Percentiles rank a stretch among this genome's conserved stretches.
phyloP scores from a whole-genome alignment of 495 filamentous ascomycete species.

The Umbilicaria muhlenbergii region DNA sequence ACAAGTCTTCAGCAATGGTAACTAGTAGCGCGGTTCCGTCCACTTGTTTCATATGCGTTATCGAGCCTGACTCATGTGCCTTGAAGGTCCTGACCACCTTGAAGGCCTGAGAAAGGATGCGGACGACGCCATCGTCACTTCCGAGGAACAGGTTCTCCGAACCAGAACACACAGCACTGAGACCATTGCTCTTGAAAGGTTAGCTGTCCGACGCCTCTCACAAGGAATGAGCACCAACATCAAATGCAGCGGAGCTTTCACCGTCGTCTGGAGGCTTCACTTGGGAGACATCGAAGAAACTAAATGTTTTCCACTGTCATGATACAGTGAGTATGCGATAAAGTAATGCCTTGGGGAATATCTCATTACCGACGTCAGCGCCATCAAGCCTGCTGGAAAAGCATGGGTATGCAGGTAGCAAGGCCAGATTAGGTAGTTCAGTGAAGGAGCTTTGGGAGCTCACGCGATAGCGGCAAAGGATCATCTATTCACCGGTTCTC shows the following conservation, averaged over 20 bases:
- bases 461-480: no score
- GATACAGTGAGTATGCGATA: not conserved
- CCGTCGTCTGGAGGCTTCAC: constrained; percentile 62
- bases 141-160: constrained; percentile 86
- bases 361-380: constrained; percentile 18
- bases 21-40: constrained; percentile 75
- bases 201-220: constrained; percentile 21
- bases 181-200: constrained; percentile 36
- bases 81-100: constrained; percentile 76
- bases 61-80: constrained; percentile 60
- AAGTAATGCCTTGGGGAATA: not conserved
- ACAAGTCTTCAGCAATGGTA: constrained; percentile 75
- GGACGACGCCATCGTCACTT: constrained; percentile 66
- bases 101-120: constrained; percentile 73
- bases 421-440: no score
- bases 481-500: no score
- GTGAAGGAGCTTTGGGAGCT: no score
- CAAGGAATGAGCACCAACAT: constrained; percentile 34
- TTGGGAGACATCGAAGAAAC: constrained; percentile 91
- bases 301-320: constrained; percentile 89
- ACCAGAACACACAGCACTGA: constrained; percentile 61
- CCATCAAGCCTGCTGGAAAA: constrained; percentile 8
- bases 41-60: constrained; percentile 93
- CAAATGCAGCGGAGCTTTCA: constrained; percentile 43
- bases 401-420: no score